Evolutionary conservation across 345 rosid genomes (phyloP), one percentile per base, ranked within the genome.

Genomic region (thale cress (Arabidopsis thaliana)): DNA sequence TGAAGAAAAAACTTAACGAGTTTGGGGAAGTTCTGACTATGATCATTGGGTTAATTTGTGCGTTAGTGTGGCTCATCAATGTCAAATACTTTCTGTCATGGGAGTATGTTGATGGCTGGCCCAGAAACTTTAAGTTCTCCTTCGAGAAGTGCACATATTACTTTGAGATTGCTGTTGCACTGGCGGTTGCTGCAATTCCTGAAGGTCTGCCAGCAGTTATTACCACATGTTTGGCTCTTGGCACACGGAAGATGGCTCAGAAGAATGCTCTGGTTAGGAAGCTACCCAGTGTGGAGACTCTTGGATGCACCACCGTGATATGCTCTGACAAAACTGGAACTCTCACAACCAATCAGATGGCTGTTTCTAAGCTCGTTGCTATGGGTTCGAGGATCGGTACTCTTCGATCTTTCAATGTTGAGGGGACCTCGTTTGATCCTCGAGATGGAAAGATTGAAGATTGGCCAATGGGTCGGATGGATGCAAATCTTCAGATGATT

Each of bases 141-240:
- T 89, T 94, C n/a, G 98, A 94, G 86, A 94, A 91, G 83, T 94
- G 97, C 85, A 94, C 98, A 2, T 94, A 94, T 64, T 94, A 94
- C 85, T 94, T 94, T 73, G 96, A 94, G 84, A 94, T 94, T 68
- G 98, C 98, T 42, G 97, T 94, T 33, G 97, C 98, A 25, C 77
- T 91, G 81, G 97, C 96, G 0, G 98, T 93, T 52, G 98, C 98
- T 75, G 98, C 98, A 5, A 93, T 93, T 73, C 98, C 98, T 12
- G 97, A 93, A 82, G 98, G 98, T 69, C 70, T 91, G 56, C 98
- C 98, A 2, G 98, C 98, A 16, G 98, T 91, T 70, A 93, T 93
- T 51, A 93, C 98, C 37, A 91, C 98, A 24, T 93, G 96, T 71
- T 83, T 93, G 84, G 97, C 98, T 28, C 89, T 91, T 20, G 98